These are phyloP conservation scores for Trichosanthes truncata DNA, from an alignment of 306 rosid species.

Conservation along the genomic window DNA sequence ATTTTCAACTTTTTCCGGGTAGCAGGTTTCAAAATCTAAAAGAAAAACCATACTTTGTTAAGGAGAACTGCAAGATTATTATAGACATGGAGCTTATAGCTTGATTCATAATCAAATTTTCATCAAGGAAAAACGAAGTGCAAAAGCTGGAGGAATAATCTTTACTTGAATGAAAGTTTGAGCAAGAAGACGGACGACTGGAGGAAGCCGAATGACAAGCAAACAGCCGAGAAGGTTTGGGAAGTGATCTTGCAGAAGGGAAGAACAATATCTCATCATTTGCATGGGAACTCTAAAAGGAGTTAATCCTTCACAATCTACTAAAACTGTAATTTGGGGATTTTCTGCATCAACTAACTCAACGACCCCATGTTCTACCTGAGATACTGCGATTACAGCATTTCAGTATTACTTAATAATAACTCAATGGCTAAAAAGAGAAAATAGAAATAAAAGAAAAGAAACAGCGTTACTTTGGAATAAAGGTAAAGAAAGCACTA, in stretches of 20 bases:
- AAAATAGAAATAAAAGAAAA: neutral
- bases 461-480: neutral
- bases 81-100: neutral
- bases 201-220: constrained; percentile 74
- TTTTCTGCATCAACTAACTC: constrained; percentile 53
- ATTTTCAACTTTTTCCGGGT: constrained; percentile 72
- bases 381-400: constrained; percentile 67
- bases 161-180: constrained; percentile 81
- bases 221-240: constrained; percentile 92
- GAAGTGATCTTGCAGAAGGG: constrained; percentile 88
- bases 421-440: constrained; percentile 6
- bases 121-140: neutral
- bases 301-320: constrained; percentile 92
- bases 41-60: constrained; percentile 1
- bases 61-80: neutral
- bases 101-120: neutral
- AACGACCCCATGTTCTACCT: constrained; percentile 76
- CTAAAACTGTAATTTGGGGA: constrained; percentile 72
- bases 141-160: constrained; percentile 9
- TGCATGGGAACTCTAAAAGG: constrained; percentile 86
- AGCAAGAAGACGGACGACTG: constrained; percentile 70
- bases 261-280: constrained; percentile 67
- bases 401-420: constrained; percentile 15
- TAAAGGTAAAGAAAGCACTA: neutral
- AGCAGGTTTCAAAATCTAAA: constrained; percentile 62